phyloP scores from a whole-genome alignment of 108 stramenopile genomes.

The Conticribra weissflogii region DNA sequence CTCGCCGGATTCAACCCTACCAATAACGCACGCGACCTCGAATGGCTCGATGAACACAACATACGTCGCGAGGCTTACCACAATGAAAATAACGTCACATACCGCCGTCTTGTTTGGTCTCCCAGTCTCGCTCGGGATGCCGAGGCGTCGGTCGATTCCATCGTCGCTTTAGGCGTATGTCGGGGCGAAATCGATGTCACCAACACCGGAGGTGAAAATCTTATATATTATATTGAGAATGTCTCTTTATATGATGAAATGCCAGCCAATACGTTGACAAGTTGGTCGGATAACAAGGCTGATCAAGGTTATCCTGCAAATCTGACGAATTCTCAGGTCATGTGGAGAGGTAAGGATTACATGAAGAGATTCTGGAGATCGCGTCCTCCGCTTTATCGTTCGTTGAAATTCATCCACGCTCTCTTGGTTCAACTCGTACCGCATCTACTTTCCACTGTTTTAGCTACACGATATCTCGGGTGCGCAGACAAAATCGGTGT shows the following conservation, averaged over 20 bases:
- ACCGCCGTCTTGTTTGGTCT: not conserved
- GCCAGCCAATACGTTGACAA: not conserved
- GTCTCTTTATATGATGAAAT: not conserved
- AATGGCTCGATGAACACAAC: constrained; percentile 14
- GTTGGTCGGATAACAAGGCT: constrained; percentile 13
- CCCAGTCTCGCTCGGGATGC: not conserved
- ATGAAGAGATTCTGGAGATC: too few species aligned
- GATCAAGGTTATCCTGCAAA: not conserved
- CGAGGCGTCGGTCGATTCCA: not conserved
- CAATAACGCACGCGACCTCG: not conserved
- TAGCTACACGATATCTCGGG: constrained; percentile 37
- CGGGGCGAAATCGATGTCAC: not conserved
- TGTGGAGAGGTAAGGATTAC: too few species aligned
- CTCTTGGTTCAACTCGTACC: too few species aligned
- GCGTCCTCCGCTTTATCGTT: too few species aligned
- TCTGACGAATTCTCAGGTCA: constrained; percentile 5
- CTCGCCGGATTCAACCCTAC: not conserved
- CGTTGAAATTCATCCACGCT: too few species aligned
- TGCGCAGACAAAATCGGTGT: constrained; percentile 18
- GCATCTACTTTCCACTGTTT: too few species aligned
- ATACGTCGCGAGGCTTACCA: constrained; percentile 4
- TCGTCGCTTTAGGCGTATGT: not conserved
- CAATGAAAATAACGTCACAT: not conserved
- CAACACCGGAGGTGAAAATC: not conserved
- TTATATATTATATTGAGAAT: not conserved